Conservation (phyloP, 2,329 filamentous ascomycete genomes). For the Zymoseptoria tritici region DNA sequence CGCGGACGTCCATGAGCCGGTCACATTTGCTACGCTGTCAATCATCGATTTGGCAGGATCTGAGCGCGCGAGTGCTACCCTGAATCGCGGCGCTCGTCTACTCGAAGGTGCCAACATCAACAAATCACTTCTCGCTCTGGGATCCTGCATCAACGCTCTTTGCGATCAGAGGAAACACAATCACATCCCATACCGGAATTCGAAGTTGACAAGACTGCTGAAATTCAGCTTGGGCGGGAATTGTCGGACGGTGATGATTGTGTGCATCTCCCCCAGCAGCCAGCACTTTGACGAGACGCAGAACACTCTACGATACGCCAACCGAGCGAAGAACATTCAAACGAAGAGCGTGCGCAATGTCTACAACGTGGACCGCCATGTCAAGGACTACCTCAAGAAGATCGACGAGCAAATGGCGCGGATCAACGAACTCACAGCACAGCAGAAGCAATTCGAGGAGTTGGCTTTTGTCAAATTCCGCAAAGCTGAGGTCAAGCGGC, state of each 20-base stretch:
- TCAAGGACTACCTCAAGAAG: slow-evolving; percentile 98
- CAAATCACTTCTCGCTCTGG: slow-evolving; percentile 88
- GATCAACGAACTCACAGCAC: slow-evolving; percentile 89
- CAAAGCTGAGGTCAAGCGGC: slow-evolving; percentile 81
- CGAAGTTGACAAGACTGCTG: slow-evolving; percentile 86
- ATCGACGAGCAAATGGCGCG: slow-evolving; percentile 97
- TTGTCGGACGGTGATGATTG: slow-evolving; percentile 99
- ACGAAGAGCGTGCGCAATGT: slow-evolving; percentile 99
- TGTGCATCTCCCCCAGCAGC: slow-evolving; percentile 93
- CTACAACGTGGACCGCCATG: slow-evolving; percentile 97
- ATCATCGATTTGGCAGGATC: slow-evolving; percentile 97
- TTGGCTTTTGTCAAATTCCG: slow-evolving; percentile 80
- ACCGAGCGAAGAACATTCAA: slow-evolving; percentile 98
- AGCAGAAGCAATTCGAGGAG: slow-evolving; percentile 82
- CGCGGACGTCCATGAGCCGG: slow-evolving; percentile 83
- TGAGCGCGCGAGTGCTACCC: slow-evolving; percentile 90
- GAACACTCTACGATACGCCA: slow-evolving; percentile 94
- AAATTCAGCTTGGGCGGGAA: slow-evolving; percentile 98
- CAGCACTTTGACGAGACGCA: slow-evolving; percentile 97
- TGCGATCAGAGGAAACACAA: slow-evolving; percentile 88
- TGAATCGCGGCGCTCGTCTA: slow-evolving; percentile 86
- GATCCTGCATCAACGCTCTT: slow-evolving; percentile 96
- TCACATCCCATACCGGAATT: slow-evolving; percentile 95
- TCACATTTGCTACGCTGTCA: slow-evolving; percentile 95
- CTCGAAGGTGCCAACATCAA: slow-evolving; percentile 98